Conservation (phyloP, 1,284 basidiomycete species). For the Blastosporella zonata region DNA sequence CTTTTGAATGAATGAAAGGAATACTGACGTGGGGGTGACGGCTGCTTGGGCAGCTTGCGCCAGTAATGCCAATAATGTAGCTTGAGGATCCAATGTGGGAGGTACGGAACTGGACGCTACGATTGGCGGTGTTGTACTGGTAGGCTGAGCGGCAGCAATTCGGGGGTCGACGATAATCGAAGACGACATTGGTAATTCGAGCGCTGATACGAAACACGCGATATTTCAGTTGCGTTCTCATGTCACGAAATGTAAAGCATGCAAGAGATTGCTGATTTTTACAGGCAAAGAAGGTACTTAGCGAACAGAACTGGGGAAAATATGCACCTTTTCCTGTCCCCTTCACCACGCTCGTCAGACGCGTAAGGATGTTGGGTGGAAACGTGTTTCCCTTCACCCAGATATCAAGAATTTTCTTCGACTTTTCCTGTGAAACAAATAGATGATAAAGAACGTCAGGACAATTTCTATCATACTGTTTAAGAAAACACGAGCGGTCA, state of each 20-base stretch:
- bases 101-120: conserved; percentile 28
- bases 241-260: conserved; percentile 35
- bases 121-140: conserved; percentile 27
- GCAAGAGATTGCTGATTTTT: conserved; percentile 57
- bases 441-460: conserved; percentile 37
- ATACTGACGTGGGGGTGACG: conserved; percentile 32
- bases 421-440: conserved; percentile 76
- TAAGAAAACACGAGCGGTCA: conserved; percentile 22
- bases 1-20: not conserved
- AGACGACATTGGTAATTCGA: conserved; percentile 41
- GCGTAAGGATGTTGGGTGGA: conserved; percentile 64
- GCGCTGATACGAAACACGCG: conserved; percentile 59
- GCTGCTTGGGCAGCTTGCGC: conserved; percentile 52
- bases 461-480: conserved; percentile 25
- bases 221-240: conserved; percentile 70
- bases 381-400: conserved; percentile 90
- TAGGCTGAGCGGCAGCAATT: conserved; percentile 29
- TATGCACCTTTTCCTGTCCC: conserved; percentile 80
- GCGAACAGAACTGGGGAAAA: conserved; percentile 64
- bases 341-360: conserved; percentile 63
- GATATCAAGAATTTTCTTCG: conserved; percentile 92
- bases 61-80: conserved; percentile 64
- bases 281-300: conserved; percentile 69
- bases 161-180: conserved; percentile 39
- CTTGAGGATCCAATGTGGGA: conserved; percentile 45